Evolutionary conservation across 2,329 filamentous ascomycete species (phyloP).

Genomic region (Epichloe glyceriae): DNA sequence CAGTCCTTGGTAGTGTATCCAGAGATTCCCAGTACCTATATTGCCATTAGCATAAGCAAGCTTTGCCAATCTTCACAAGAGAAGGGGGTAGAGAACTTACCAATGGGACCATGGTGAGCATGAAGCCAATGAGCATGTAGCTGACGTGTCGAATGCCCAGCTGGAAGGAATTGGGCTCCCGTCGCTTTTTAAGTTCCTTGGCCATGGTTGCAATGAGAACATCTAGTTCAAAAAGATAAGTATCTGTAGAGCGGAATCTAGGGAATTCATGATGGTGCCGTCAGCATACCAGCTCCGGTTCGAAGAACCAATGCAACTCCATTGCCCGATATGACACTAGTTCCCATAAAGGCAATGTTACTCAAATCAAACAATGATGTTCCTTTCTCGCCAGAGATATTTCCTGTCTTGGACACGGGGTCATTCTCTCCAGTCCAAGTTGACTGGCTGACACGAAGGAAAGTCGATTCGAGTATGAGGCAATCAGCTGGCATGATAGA

Average conservation of each 20-base stretch:
- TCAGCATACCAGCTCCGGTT: conserved; percentile 9
- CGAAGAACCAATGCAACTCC: conserved; percentile 14
- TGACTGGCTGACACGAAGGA: conserved; percentile 17
- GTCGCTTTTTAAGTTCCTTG: conserved; percentile 13
- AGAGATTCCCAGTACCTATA: conserved; percentile 13
- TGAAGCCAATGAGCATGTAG: conserved; percentile 17
- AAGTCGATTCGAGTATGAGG: conserved; percentile 15
- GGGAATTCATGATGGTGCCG: too few relatives aligned
- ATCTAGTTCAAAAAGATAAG: conserved; percentile 6
- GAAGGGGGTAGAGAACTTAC: conserved; percentile 8
- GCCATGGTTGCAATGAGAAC: conserved; percentile 16
- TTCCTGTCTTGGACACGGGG: conserved; percentile 12
- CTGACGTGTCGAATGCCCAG: conserved; percentile 17
- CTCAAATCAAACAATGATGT: conserved; percentile 13
- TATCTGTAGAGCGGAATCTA: not conserved
- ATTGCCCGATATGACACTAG: conserved; percentile 16
- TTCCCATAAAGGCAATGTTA: conserved; percentile 17
- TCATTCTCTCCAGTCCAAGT: conserved; percentile 18
- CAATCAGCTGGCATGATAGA: conserved; percentile 17
- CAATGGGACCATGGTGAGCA: conserved; percentile 18
- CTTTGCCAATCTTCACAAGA: not conserved
- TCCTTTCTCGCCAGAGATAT: conserved; percentile 9
- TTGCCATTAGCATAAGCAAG: not conserved
- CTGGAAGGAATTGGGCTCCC: conserved; percentile 16
- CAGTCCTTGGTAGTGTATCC: conserved; percentile 15